Percentiles rank a stretch among this genome's conserved stretches.
phyloP scores from a whole-genome alignment of 2,329 filamentous ascomycete species.

The Cercospora berteroae region DNA sequence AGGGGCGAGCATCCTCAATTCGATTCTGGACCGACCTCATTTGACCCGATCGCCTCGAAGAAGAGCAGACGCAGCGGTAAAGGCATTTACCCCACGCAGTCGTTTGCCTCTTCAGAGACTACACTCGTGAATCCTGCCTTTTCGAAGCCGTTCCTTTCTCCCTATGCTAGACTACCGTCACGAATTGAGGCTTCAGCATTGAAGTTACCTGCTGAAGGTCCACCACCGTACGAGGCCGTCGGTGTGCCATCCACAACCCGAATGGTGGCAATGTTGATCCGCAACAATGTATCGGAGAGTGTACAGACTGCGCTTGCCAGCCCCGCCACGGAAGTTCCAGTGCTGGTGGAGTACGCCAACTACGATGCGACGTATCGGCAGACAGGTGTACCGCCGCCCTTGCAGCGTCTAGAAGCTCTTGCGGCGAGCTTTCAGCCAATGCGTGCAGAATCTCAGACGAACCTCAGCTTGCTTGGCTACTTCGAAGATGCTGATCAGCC shows the following conservation, averaged over 20 bases:
- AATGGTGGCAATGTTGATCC: slow-evolving; percentile 45
- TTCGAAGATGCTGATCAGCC: slow-evolving; percentile 71
- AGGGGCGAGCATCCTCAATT: slow-evolving; percentile 40
- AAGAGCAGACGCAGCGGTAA: slow-evolving; percentile 16
- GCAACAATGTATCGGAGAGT: slow-evolving; percentile 30
- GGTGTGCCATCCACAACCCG: slow-evolving; percentile 46
- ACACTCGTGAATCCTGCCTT: slow-evolving; percentile 45
- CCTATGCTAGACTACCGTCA: slow-evolving; percentile 42
- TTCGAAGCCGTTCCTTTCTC: slow-evolving; percentile 32
- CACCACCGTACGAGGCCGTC: slow-evolving; percentile 50
- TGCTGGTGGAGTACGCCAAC: slow-evolving; percentile 69
- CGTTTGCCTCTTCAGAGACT: slow-evolving; percentile 41
- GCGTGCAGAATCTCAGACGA: slow-evolving; percentile 37
- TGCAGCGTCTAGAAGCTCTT: slow-evolving; percentile 46
- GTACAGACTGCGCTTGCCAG: slow-evolving; percentile 39
- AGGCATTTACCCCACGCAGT: slow-evolving; percentile 24
- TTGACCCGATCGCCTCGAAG: slow-evolving; percentile 10
- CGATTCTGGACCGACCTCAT: slow-evolving; percentile 8
- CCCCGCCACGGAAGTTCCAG: slow-evolving; percentile 44
- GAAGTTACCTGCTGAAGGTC: slow-evolving; percentile 47
- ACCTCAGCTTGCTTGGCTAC: slow-evolving; percentile 63
- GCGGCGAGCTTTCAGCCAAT: slow-evolving; percentile 34
- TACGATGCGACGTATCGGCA: slow-evolving; percentile 49
- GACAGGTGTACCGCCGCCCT: slow-evolving; percentile 48
- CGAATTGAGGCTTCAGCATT: slow-evolving; percentile 46